Evolutionary conservation across 2,329 filamentous ascomycete genomes (phyloP), one percentile per base, ranked within the genome.

Genomic region (Fusarium subglutinans): DNA sequence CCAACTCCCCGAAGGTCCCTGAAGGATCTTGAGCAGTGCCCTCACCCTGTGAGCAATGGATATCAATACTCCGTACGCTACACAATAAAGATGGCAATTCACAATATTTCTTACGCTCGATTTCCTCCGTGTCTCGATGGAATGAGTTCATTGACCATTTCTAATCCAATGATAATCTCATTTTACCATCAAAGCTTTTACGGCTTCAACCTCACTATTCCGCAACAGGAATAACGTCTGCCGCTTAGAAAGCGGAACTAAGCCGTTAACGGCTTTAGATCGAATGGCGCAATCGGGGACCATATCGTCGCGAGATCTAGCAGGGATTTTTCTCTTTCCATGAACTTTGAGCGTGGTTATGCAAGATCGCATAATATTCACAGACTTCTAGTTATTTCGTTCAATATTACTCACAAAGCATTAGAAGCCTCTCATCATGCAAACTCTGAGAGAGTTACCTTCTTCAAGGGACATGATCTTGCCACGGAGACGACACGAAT

Each of bases 221-320:
- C 69, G 18, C 28, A 73, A 58, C 17, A 2, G 41, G 70, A 33
- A 63, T 67, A 61, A 63, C n/a, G 62, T 20, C 64, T 56, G 22
- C 73, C 73, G 69, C 74, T 70, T 55, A 28, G 28, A 35, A 24
- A 51, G 28, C 45, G 22, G 28, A 22, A 28, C 12, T 43, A 51
- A 20, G 7, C 53, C 43, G 17, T 17, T 10, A 70, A 65, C 38
- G 67, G 67, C 15, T 40, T 14, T 45, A 24, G 53, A 8, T n/a
- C 66, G 56, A 77, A 78, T 78, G 72, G 73, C 76, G 76, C 75
- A 77, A 78, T 78, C 71, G 71, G 41, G 41, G 55, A 58, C 57
- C 28, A 72, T 63, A 74, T 74, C 72, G 68, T 78, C 74, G 76
- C 58, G 70, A 74, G 70, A 68, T 72, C 64, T 68, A 26, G 47